Evolutionary conservation across 495 filamentous ascomycete genomes (phyloP).

Genomic region (Platismatia glauca): DNA sequence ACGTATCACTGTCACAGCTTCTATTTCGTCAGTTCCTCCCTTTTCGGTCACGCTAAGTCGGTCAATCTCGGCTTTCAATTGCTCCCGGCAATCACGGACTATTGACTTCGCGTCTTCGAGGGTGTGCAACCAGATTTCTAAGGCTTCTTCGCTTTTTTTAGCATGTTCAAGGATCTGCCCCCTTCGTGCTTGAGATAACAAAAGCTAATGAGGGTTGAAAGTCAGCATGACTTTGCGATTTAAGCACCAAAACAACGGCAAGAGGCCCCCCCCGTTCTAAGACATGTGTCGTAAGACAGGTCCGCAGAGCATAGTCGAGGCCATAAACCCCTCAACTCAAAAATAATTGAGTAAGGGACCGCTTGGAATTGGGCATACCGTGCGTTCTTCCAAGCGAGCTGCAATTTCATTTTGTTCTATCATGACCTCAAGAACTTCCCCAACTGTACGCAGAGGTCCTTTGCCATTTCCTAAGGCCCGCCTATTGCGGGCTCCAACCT

Average conservation of each 20-base stretch:
- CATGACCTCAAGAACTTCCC: conserved; percentile 81
- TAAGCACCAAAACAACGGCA: neutral
- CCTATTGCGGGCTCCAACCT: conserved; percentile 60
- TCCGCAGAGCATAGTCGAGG: no score
- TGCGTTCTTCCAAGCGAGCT: conserved; percentile 58
- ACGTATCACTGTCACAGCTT: conserved; percentile 37
- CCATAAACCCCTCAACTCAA: no score
- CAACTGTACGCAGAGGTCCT: conserved; percentile 66
- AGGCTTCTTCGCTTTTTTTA: conserved; percentile 46
- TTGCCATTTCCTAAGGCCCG: conserved; percentile 56
- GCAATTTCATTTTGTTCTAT: conserved; percentile 64
- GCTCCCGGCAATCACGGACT: conserved; percentile 55
- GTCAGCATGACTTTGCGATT: neutral
- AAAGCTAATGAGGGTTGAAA: conserved; percentile 23
- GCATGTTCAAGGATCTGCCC: conserved; percentile 71
- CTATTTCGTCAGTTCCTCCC: conserved; percentile 27
- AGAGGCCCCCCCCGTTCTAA: no score
- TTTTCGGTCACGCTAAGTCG: conserved; percentile 24
- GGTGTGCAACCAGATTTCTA: conserved; percentile 56
- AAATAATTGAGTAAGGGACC: no score
- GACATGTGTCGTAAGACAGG: no score
- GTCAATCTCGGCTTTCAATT: conserved; percentile 45
- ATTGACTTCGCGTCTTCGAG: conserved; percentile 44
- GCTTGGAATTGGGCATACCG: neutral
- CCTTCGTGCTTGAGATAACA: conserved; percentile 51